phyloP scores from a whole-genome alignment of 1,284 basidiomycete genomes.

The Fereydounia khargensis region DNA sequence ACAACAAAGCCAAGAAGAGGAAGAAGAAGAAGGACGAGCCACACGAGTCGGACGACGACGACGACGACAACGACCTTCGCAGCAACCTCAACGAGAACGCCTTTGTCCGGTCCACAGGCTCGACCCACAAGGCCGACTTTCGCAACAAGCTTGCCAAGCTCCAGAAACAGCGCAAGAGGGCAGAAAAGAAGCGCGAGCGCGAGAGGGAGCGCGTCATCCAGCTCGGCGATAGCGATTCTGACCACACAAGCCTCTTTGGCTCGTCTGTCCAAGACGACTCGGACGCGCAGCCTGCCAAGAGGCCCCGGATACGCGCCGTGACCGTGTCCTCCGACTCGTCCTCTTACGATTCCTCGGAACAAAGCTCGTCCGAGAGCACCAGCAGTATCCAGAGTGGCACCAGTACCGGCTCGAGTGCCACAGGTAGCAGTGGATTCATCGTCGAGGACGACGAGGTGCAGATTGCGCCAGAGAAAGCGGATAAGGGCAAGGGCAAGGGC shows the following conservation, averaged over 20 bases:
- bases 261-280: no score
- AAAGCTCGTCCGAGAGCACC: not conserved
- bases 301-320: no score
- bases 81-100: slow-evolving; percentile 38
- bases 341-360: no score
- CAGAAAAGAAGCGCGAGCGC: slow-evolving; percentile 1
- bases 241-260: not conserved
- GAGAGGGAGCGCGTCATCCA: not conserved
- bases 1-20: not conserved
- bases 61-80: slow-evolving; percentile 22
- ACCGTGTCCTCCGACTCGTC: no score
- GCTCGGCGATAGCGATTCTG: not conserved
- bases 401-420: no score
- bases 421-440: slow-evolving; percentile 17
- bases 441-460: slow-evolving; percentile 24
- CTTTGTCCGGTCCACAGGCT: slow-evolving; percentile 22
- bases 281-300: no score
- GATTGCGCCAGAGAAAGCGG: no score
- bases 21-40: not conserved
- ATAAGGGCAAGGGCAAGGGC: no score
- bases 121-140: slow-evolving; percentile 19
- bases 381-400: slow-evolving; percentile 6
- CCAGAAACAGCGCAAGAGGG: slow-evolving; percentile 14
- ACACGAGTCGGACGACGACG: slow-evolving; percentile 3
- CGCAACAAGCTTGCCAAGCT: slow-evolving; percentile 18